phyloP scores from a whole-genome alignment of 2,329 filamentous ascomycete species.

The Emergomyces pasteurianus region DNA sequence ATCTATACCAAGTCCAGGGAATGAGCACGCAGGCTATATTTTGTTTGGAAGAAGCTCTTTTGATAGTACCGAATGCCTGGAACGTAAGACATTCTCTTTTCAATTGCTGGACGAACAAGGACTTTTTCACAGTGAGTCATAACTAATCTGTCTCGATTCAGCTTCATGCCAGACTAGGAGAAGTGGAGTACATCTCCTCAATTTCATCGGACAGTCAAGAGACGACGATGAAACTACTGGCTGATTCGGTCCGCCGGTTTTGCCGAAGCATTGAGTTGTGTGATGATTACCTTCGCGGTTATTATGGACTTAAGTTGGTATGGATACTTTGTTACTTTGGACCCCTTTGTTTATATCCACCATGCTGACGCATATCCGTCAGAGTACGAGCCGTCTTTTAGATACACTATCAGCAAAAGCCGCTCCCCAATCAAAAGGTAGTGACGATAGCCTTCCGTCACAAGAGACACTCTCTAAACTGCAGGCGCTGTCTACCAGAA shows the following conservation, averaged over 20 bases:
- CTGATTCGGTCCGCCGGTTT: slow-evolving; percentile 71
- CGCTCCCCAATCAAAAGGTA: slow-evolving; percentile 1
- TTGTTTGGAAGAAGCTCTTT: slow-evolving; percentile 77
- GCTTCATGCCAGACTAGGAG: slow-evolving; percentile 79
- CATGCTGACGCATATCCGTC: neutral
- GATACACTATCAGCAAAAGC: slow-evolving; percentile 5
- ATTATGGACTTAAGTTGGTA: slow-evolving; percentile 80
- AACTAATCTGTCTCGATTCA: slow-evolving; percentile 24
- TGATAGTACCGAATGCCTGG: slow-evolving; percentile 86
- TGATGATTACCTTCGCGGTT: slow-evolving; percentile 81
- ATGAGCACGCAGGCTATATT: slow-evolving; percentile 74
- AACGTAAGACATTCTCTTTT: slow-evolving; percentile 50
- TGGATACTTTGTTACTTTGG: slow-evolving; percentile 29
- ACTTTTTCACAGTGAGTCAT: neutral
- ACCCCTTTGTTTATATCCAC: neutral
- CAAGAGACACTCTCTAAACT: slow-evolving; percentile 21
- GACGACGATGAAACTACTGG: slow-evolving; percentile 40
- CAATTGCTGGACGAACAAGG: neutral
- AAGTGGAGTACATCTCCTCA: slow-evolving; percentile 61
- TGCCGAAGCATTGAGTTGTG: slow-evolving; percentile 87
- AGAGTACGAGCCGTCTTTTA: slow-evolving; percentile 10
- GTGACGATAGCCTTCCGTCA: slow-evolving; percentile 9
- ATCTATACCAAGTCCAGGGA: slow-evolving; percentile 71
- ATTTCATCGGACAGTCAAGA: slow-evolving; percentile 25
- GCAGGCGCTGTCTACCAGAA: slow-evolving; percentile 25